Base-by-base conservation (phyloP, 2,329 filamentous ascomycete species). In the Cercospora berteroae region DNA sequence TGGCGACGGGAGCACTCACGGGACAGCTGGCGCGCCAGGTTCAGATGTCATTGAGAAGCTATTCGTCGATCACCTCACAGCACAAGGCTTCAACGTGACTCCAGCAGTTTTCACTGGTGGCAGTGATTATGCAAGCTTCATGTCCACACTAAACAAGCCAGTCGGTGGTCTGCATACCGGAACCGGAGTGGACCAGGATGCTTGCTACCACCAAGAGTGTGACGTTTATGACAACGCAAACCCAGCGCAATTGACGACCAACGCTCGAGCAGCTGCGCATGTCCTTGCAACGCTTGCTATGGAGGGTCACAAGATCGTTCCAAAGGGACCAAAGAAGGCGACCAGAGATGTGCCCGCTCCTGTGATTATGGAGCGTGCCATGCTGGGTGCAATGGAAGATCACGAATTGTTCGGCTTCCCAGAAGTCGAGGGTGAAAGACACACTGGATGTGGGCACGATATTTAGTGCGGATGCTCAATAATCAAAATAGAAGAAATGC, bases 141-240 rank as follows among this genome's bases (percentile, higher is more conserved):
- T 71, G 31, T 69, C 66, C 12, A 67, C 68, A 5, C 25, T 64
- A 7, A 69, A 69, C n/a, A 71, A 69, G 12, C 70, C 70, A 6
- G 68, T 67, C 1, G 68, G 68, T 2, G 70, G 70, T 6, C 62
- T 71, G n/a, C 68, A 65, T 12, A 71, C 70, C 3, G 80, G 80
- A 5, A 78, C 77, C 1, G 77, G 77, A 5, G 74, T 75, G 5
- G 78, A 76, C 73, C 79, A 78, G 59, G 79, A 81, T 64, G 72
- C 69, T 4, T 77, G 79, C 66, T 80, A 81, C 69, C 79, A 81
- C 64, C 67, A 74, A 60, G 73, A 74, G 10, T 76, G 76, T 10
- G 79, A 81, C 65, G 77, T 70, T 10, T 70, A 78, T 2, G 74
- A 73, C 56, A 80, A 80, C 70, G 77, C 89, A 67, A 86, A 88